Base-by-base conservation (phyloP, 495 filamentous ascomycete genomes). In the Aspergillus hancockii region DNA sequence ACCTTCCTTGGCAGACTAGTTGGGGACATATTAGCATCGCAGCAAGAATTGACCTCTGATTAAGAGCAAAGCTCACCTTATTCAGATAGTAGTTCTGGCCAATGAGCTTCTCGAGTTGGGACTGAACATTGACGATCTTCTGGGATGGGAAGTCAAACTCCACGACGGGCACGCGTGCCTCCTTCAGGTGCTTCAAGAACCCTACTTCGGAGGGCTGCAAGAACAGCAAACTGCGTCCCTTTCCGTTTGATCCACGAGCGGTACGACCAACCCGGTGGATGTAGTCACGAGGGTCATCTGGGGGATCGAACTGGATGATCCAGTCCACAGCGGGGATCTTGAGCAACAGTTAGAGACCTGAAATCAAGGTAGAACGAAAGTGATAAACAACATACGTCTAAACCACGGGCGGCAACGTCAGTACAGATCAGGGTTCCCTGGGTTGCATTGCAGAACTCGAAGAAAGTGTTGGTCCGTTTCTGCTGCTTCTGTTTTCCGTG, bases 401-500 rank as follows among this genome's bases (percentile, higher is more conserved):
- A 77, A 31, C 94, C 94, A 69, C 94, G 79, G 8, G 94, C 95
- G 38, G 95, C 94, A 60, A 98, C 95, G 67, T 98, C 94, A 0
- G 95, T 98, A 75, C 92, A 97, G 63, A 98, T 92, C 41, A 98
- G 75, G 4, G 89, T 96, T 10, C 94, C 94, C 53, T 90, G 87
- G 55, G 83, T 88, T 8, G 94, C 93, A 71, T 98, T 98, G 75
- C 90, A 92, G 79, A 98, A 98, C 65, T 97, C 93, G 75, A 98
- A 98, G 76, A 98, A 98, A 0, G 91, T 96, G 68, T 94, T 95
- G 49, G 94, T 98, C 6, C 94, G 88, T 72, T 95, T 96, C 71
- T 96, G 90, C 74, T 98, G 94, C 75, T 98, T 98, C 75, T 96
- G 91, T 73, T 97, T 96, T 53, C 93, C 93, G 72, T 96, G 92